Conservation (phyloP, 2,329 filamentous ascomycete species). For the Colletotrichum scovillei region DNA sequence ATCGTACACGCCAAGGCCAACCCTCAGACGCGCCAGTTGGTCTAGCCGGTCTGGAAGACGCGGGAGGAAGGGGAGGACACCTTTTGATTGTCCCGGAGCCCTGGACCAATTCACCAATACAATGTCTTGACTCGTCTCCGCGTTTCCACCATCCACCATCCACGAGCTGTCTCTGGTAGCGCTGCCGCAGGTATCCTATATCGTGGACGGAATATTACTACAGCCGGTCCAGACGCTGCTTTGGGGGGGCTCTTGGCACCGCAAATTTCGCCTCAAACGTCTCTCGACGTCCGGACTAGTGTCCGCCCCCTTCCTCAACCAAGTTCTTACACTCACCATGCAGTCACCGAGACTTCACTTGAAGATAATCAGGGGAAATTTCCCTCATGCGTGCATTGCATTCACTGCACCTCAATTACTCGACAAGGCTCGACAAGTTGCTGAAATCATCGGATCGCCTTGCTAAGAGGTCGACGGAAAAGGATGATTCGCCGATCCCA, state of each 20-base stretch:
- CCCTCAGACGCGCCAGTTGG: constrained; percentile 26
- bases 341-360: constrained; percentile 8
- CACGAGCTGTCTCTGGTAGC: constrained; percentile 8
- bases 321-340: constrained; percentile 1
- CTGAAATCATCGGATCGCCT: background rate
- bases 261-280: constrained; percentile 1
- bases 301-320: background rate
- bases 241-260: constrained; percentile 10
- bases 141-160: constrained; percentile 14
- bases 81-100: background rate
- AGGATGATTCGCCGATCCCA: background rate
- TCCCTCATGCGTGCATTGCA: background rate
- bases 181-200: constrained; percentile 18
- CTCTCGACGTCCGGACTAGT: background rate
- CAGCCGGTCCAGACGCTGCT: background rate
- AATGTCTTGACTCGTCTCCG: constrained; percentile 20
- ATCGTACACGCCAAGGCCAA: constrained; percentile 28
- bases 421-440: background rate
- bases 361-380: background rate
- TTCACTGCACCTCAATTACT: constrained; percentile 5
- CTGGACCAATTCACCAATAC: background rate
- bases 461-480: constrained; percentile 1
- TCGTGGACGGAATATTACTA: constrained; percentile 10
- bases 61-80: background rate
- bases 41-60: constrained; percentile 14